phyloP scores from a whole-genome alignment of 768 basidiomycete species.

The Lepiota venenata region DNA sequence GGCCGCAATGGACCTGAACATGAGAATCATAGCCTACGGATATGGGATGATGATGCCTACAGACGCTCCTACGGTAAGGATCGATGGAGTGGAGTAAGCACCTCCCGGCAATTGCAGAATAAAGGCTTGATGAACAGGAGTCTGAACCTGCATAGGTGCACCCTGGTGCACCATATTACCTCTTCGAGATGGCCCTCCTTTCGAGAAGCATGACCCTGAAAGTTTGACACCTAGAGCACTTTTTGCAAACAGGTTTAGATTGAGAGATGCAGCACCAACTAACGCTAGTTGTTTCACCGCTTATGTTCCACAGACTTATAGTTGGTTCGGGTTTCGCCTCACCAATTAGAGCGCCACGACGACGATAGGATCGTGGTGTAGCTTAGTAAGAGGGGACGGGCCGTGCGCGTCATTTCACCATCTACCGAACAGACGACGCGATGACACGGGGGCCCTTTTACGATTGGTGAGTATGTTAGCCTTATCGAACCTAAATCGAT shows the following conservation, averaged over 20 bases:
- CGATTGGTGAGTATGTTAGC: too few relatives aligned
- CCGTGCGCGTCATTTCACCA: too few relatives aligned
- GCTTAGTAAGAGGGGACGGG: neutral
- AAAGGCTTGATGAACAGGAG: neutral
- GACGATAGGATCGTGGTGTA: neutral
- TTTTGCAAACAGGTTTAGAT: neutral
- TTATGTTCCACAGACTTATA: neutral
- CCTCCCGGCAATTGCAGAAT: neutral
- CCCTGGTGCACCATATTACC: neutral
- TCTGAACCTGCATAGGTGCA: neutral
- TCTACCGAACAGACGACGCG: neutral
- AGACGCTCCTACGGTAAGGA: neutral
- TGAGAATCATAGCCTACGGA: neutral
- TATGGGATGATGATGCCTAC: neutral
- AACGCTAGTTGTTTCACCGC: too few relatives aligned
- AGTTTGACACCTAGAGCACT: neutral
- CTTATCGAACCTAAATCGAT: too few relatives aligned
- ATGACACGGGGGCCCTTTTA: neutral
- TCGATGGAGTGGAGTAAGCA: conserved; percentile 5
- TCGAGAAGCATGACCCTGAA: neutral
- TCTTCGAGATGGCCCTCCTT: neutral
- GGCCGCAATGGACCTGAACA: neutral
- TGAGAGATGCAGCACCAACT: neutral
- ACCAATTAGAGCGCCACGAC: neutral
- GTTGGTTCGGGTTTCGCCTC: neutral